These are phyloP conservation scores for Ustilago cynodontis DNA, from an alignment of 1,284 basidiomycete genomes.

Conservation along the genomic window DNA sequence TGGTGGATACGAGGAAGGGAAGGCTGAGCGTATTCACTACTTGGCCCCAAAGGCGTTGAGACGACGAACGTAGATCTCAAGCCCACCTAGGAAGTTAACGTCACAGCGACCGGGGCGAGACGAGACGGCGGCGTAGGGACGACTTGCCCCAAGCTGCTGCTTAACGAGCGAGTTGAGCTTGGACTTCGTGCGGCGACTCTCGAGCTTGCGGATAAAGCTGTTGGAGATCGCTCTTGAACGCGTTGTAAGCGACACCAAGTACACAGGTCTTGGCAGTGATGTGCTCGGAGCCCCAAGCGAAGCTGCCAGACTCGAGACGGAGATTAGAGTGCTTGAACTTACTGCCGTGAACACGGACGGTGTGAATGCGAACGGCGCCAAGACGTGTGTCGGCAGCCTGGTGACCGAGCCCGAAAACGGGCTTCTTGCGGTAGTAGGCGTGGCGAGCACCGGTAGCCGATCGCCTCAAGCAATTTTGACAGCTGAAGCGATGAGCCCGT, in stretches of 20 bases:
- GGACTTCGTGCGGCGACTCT: constrained; percentile 60
- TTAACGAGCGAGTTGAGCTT: constrained; percentile 69
- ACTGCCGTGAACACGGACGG: constrained; percentile 68
- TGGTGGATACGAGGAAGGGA: background rate
- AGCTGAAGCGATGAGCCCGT: background rate
- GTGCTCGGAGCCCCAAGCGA: constrained; percentile 70
- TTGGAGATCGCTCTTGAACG: constrained; percentile 69
- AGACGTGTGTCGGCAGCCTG: constrained; percentile 70
- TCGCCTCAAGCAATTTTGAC: constrained; percentile 61
- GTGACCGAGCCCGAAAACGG: constrained; percentile 68
- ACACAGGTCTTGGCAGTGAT: constrained; percentile 70
- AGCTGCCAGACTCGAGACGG: constrained; percentile 70
- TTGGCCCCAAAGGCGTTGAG: constrained; percentile 63
- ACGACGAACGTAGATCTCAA: constrained; percentile 69
- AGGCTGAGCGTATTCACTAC: constrained; percentile 40
- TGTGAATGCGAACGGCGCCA: constrained; percentile 69
- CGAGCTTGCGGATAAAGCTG: constrained; percentile 62
- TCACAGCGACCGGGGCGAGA: constrained; percentile 68
- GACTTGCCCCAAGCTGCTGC: constrained; percentile 69
- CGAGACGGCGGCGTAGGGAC: constrained; percentile 68
- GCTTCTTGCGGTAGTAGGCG: constrained; percentile 70
- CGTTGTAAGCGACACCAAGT: constrained; percentile 70
- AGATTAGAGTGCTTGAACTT: constrained; percentile 70
- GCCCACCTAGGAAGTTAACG: constrained; percentile 70
- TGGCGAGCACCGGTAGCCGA: constrained; percentile 68